phyloP scores from a whole-genome alignment of 805 yeast genomes.

The Candida maltosa region DNA sequence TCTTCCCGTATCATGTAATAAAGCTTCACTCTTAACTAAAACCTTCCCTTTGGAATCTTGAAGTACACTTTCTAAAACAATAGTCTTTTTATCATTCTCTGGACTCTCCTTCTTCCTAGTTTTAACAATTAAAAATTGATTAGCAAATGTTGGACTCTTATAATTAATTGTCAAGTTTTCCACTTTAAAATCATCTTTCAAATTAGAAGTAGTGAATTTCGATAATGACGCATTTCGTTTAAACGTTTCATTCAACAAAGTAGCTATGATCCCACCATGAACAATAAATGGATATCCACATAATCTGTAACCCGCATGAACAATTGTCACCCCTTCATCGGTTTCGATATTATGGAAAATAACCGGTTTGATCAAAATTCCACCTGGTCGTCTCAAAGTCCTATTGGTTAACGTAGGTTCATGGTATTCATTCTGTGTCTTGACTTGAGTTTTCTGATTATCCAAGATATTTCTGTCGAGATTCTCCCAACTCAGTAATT shows the following conservation, averaged over 20 bases:
- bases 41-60: conserved; percentile 50
- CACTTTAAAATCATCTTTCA: conserved; percentile 47
- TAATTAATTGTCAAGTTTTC: conserved; percentile 51
- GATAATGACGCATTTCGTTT: conserved; percentile 50
- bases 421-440: conserved; percentile 14
- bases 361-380: conserved; percentile 70
- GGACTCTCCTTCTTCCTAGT: conserved; percentile 34
- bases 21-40: conserved; percentile 57
- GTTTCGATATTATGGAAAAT: conserved; percentile 57
- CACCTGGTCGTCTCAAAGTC: conserved; percentile 73
- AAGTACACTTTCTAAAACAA: conserved; percentile 49
- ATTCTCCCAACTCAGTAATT: conserved; percentile 42
- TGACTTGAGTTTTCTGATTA: conserved; percentile 12
- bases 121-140: conserved; percentile 68
- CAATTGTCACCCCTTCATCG: conserved; percentile 59
- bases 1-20: conserved; percentile 37
- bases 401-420: conserved; percentile 26
- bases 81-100: conserved; percentile 26
- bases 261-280: conserved; percentile 87
- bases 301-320: conserved; percentile 73
- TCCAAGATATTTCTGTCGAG: conserved; percentile 36
- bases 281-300: conserved; percentile 86
- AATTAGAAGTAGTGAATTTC: conserved; percentile 24
- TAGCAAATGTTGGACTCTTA: conserved; percentile 71
- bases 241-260: conserved; percentile 73